Percentiles rank a stretch among this genome's conserved stretches.
phyloP scores from a whole-genome alignment of 2,329 filamentous ascomycete species.

The Teratosphaeria pseudoeucalypti region DNA sequence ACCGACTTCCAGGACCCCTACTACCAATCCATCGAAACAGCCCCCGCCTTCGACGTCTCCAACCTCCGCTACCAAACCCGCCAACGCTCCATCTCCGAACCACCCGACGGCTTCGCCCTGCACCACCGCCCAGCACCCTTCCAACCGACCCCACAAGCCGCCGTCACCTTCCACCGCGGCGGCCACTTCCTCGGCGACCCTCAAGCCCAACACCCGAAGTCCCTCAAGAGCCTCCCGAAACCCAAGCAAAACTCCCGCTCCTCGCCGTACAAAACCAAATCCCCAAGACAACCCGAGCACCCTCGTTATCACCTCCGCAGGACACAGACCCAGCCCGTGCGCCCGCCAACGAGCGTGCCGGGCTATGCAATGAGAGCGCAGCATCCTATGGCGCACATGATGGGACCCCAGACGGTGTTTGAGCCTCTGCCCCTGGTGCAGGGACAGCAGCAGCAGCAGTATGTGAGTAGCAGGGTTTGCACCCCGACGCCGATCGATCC shows the following conservation, averaged over 20 bases:
- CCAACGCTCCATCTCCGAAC: constrained; percentile 14
- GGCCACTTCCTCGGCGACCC: constrained; percentile 8
- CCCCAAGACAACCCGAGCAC: constrained; percentile 2
- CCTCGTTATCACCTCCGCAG: constrained; percentile 7
- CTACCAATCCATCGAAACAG: constrained; percentile 1
- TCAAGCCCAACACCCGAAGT: constrained; percentile 2
- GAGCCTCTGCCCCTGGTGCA: constrained; percentile 2
- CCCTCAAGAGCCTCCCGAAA: constrained; percentile 5
- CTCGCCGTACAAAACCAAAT: constrained; percentile 3
- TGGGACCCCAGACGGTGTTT: background rate
- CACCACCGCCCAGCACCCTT: constrained; percentile 1
- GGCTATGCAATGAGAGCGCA: background rate
- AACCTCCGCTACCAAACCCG: constrained; percentile 4
- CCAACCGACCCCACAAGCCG: background rate
- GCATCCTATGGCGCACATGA: background rate
- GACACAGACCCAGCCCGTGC: constrained; percentile 6
- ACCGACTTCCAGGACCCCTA: background rate
- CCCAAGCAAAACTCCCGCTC: background rate
- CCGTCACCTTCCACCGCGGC: constrained; percentile 10
- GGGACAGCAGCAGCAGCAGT: constrained; percentile 1
- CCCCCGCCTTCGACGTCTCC: background rate
- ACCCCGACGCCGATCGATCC: constrained; percentile 11
- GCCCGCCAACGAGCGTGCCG: constrained; percentile 1
- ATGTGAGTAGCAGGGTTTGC: constrained; percentile 10
- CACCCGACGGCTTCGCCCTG: constrained; percentile 7